Percentiles rank a stretch among this genome's conserved stretches.
phyloP scores from a whole-genome alignment of 1,139 yeast species.

The Geotrichum cucujoidarum region DNA sequence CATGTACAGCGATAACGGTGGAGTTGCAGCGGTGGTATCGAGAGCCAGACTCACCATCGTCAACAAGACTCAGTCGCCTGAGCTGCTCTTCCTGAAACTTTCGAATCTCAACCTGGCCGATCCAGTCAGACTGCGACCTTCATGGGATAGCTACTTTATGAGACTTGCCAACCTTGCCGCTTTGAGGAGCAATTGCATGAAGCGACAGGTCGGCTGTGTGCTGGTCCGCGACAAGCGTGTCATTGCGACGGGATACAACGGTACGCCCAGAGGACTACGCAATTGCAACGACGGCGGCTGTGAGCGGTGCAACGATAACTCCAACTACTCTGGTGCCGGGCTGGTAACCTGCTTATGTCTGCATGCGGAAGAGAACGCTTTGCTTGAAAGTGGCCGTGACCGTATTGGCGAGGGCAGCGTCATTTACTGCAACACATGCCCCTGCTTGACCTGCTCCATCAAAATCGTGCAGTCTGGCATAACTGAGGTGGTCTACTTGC shows the following conservation, averaged over 20 bases:
- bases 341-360: conserved; percentile 83
- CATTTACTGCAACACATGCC: conserved; percentile 92
- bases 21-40: conserved; percentile 49
- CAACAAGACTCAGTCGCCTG: conserved; percentile 50
- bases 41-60: conserved; percentile 58
- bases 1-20: conserved; percentile 36
- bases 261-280: conserved; percentile 82
- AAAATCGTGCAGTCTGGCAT: conserved; percentile 93
- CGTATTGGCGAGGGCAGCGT: conserved; percentile 61
- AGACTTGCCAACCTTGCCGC: conserved; percentile 90
- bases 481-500: conserved; percentile 88
- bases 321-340: conserved; percentile 60
- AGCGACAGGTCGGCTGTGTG: conserved; percentile 93
- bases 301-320: conserved; percentile 58
- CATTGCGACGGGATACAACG: conserved; percentile 94
- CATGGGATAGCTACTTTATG: conserved; percentile 97
- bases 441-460: conserved; percentile 91
- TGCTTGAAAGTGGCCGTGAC: conserved; percentile 89
- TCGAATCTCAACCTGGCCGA: conserved; percentile 53
- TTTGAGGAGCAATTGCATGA: conserved; percentile 90
- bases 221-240: conserved; percentile 81
- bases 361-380: conserved; percentile 96
- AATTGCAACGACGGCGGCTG: conserved; percentile 98
- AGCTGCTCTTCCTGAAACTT: conserved; percentile 49
- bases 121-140: conserved; percentile 69